Evolutionary conservation across 345 rosid genomes (phyloP), one percentile per base, ranked within the genome.

Genomic region (Ceriops decandra): DNA sequence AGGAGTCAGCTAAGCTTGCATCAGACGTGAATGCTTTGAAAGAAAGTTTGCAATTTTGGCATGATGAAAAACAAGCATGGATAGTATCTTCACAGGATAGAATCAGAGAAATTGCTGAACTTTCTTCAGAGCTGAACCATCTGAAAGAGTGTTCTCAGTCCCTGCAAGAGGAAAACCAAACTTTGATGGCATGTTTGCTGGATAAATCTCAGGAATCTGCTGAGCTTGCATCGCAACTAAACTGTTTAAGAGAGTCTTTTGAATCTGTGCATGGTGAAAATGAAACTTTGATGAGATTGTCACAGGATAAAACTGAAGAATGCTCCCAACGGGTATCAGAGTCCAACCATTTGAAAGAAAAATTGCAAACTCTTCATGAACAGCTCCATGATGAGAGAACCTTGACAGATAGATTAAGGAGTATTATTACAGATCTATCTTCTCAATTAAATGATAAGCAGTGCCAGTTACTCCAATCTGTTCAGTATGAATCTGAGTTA

Each of bases 361-460:
- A 63, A 30, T 61, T 83, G 52, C 68, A 38, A 53, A 72, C 76
- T 58, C 56, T 66, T 66, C 76, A 78, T 42, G 80, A 72, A 42
- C 86, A 91, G 72, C 68, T 90, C 67, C 62, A 61, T 46, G 66
- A 68, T 30, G 96, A 87, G 82, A 85, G 76, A 87, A 78, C 79
- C 73, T 74, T 74, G 75, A 79, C 76, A 68, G 70, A 68, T 20
- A 72, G 80, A 51, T 66, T 80, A 54, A 87, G 88, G 77, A 83
- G 60, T 57, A 75, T 56, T 67, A 52, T 89, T 58, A 32, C 75
- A 30, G 85, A 84, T 53, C 83, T 88, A 73, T 82, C 83, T 35
- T 83, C 88, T 19, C 84, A 87, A 77, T 75, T 88, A 74, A 69
- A 72, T 32, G 81, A 69, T 60, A 85, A 85, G 80, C 79, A 82